Conservation (phyloP, 441 rosid genomes). For the Euphorbia corollata region DNA sequence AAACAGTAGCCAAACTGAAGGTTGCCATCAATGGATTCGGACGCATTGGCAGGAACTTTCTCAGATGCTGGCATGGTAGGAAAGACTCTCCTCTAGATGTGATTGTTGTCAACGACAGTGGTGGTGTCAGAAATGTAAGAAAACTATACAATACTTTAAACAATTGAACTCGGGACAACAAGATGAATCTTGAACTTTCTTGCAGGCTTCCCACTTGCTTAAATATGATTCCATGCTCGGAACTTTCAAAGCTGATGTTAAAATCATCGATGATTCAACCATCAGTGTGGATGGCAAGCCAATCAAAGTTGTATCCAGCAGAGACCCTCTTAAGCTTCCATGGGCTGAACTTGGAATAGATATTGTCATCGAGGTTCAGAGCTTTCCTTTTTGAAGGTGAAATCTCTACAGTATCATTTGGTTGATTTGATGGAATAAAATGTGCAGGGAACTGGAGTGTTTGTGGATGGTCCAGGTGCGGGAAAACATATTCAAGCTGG, state of each 20-base stretch:
- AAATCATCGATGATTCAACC: slow-evolving; percentile 59
- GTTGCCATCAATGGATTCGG: slow-evolving; percentile 97
- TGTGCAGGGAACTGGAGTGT: slow-evolving; percentile 81
- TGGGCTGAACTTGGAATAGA: slow-evolving; percentile 96
- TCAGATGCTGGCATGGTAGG: slow-evolving; percentile 95
- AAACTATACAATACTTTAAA: background rate
- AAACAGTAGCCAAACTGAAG: slow-evolving; percentile 76
- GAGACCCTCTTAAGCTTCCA: slow-evolving; percentile 95
- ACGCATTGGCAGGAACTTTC: slow-evolving; percentile 91
- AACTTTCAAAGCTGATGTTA: slow-evolving; percentile 86
- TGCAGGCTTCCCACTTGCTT: slow-evolving; percentile 89
- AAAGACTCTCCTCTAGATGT: slow-evolving; percentile 88
- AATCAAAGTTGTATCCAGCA: slow-evolving; percentile 75
- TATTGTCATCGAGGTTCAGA: slow-evolving; percentile 83
- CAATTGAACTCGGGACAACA: background rate
- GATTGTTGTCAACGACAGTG: slow-evolving; percentile 90
- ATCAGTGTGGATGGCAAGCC: slow-evolving; percentile 81
- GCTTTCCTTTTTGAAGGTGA: too few relatives aligned
- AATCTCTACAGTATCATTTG: background rate
- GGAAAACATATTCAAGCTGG: slow-evolving; percentile 96
- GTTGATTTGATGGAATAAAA: background rate
- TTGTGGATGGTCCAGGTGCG: slow-evolving; percentile 89
- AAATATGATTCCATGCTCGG: slow-evolving; percentile 93
- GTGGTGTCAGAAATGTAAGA: slow-evolving; percentile 90
- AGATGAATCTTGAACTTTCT: background rate